Evolutionary conservation across 768 basidiomycete genomes (phyloP).

Genomic region (Termitomyces sp.): DNA sequence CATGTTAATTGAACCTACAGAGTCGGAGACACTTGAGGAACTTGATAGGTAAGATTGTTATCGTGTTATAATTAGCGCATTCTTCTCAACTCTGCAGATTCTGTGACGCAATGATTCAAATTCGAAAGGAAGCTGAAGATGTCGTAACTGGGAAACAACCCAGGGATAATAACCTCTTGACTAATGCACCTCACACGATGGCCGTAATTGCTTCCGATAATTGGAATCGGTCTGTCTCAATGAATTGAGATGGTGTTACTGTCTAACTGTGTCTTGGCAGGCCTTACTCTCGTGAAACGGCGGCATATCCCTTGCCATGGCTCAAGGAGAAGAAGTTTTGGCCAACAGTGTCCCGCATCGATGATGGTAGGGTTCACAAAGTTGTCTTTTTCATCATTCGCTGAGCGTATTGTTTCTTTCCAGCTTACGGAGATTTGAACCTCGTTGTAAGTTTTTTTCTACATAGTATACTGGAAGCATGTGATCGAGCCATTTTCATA

Average conservation of each 20-base stretch:
- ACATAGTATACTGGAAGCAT: not conserved
- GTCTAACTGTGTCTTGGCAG: slow-evolving; percentile 34
- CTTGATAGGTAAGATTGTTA: slow-evolving; percentile 65
- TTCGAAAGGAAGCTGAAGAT: slow-evolving; percentile 88
- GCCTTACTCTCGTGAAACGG: slow-evolving; percentile 86
- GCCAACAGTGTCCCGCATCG: slow-evolving; percentile 90
- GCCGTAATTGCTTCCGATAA: slow-evolving; percentile 71
- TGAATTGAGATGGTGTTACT: not conserved
- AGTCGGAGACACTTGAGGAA: slow-evolving; percentile 92
- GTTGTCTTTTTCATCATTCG: slow-evolving; percentile 6
- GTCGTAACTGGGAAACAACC: slow-evolving; percentile 86
- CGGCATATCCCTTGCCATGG: slow-evolving; percentile 87
- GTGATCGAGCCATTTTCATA: slow-evolving; percentile 27
- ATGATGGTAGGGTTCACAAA: slow-evolving; percentile 68
- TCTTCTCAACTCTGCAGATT: slow-evolving; percentile 53
- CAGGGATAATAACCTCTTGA: slow-evolving; percentile 87
- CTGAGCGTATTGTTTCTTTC: not conserved
- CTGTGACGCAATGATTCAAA: slow-evolving; percentile 98
- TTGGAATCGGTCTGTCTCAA: slow-evolving; percentile 74
- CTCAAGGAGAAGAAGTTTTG: slow-evolving; percentile 92
- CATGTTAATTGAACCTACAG: slow-evolving; percentile 98
- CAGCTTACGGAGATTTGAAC: slow-evolving; percentile 92
- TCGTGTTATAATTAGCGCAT: slow-evolving; percentile 12
- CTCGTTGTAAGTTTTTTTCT: slow-evolving; percentile 61
- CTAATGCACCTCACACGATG: slow-evolving; percentile 92